These are phyloP conservation scores for Pythium plurisporium DNA, from an alignment of 352 stramenopile genomes.

Conservation along the genomic window DNA sequence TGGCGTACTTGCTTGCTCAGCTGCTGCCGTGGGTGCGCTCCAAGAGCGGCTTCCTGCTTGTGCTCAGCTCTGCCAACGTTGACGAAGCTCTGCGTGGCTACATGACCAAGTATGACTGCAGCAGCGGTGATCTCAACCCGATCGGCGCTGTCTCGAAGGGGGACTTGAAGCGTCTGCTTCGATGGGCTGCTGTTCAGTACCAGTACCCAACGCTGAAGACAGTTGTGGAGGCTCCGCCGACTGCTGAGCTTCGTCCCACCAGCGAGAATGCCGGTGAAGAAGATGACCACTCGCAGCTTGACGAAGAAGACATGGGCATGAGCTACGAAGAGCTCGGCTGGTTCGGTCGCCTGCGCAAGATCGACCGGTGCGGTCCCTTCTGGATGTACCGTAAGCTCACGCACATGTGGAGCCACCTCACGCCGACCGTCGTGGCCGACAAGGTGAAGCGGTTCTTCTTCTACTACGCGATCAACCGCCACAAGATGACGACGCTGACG, in stretches of 20 bases:
- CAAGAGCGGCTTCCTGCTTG: constrained; percentile 94
- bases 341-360: constrained; percentile 95
- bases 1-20: constrained; percentile 97
- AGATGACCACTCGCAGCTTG: constrained; percentile 90
- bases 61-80: constrained; percentile 97
- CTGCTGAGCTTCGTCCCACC: constrained; percentile 94
- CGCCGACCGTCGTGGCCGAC: constrained; percentile 65
- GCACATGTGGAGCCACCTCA: constrained; percentile 85
- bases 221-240: constrained; percentile 93
- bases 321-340: constrained; percentile 96
- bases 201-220: constrained; percentile 88
- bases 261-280: constrained; percentile 37
- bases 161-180: constrained; percentile 96
- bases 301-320: constrained; percentile 99
- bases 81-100: constrained; percentile 98
- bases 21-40: constrained; percentile 97
- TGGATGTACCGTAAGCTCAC: constrained; percentile 91
- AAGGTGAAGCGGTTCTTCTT: constrained; percentile 98
- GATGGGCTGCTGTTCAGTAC: constrained; percentile 89
- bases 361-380: constrained; percentile 93
- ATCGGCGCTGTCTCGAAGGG: constrained; percentile 96
- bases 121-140: constrained; percentile 97
- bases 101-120: constrained; percentile 99
- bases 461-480: constrained; percentile 97
- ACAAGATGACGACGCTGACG: constrained; percentile 99